Evolutionary conservation across 805 yeast genomes (phyloP).

Genomic region (Starmerella geochares): DNA sequence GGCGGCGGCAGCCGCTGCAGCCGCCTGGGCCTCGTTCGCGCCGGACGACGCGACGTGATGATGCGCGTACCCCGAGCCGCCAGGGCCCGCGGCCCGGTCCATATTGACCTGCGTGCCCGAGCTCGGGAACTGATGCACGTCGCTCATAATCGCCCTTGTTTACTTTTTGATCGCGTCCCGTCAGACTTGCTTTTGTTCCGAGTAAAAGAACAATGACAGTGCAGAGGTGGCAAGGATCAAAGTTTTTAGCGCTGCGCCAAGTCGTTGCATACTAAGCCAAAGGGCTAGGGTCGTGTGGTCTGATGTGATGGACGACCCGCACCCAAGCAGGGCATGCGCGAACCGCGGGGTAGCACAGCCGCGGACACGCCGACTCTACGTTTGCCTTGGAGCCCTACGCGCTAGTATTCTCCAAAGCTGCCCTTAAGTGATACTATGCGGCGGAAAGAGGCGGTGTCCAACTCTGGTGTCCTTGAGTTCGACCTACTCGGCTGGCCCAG

Average conservation of each 20-base stretch:
- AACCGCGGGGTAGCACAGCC: no score
- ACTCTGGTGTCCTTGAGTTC: no score
- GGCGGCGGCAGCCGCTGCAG: conserved; percentile 9
- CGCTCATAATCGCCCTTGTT: conserved; percentile 4
- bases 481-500: no score
- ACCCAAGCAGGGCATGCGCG: not conserved
- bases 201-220: conserved; percentile 3
- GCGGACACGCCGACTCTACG: no score
- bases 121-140: conserved; percentile 9
- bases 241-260: not conserved
- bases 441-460: no score
- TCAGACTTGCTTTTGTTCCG: conserved; percentile 6
- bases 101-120: conserved; percentile 9
- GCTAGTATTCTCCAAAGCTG: no score
- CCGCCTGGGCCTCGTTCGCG: conserved; percentile 5
- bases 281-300: not conserved
- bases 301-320: no score
- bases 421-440: no score
- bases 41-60: conserved; percentile 1
- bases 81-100: not conserved
- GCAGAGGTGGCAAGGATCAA: conserved; percentile 5
- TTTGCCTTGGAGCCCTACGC: no score
- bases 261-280: not conserved
- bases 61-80: not conserved
- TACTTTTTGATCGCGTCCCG: conserved; percentile 7